Conservation (phyloP, 176 grass and related monocot genomes). For the bread wheat (Triticum aestivum) region DNA sequence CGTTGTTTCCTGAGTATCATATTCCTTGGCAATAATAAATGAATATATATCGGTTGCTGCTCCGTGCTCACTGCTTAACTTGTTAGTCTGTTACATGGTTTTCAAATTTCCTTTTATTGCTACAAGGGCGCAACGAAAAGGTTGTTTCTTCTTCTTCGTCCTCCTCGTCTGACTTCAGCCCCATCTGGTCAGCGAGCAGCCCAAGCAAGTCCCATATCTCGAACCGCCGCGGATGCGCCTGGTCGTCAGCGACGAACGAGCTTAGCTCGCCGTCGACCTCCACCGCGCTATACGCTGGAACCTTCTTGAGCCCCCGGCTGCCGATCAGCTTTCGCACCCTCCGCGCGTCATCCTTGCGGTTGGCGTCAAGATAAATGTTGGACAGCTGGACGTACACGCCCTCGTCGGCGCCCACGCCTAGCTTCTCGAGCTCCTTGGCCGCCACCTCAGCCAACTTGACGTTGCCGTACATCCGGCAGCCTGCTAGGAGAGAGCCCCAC, state of each 20-base stretch:
- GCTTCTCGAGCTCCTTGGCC: constrained; percentile 45
- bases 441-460: constrained; percentile 71
- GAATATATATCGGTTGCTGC: too few species aligned
- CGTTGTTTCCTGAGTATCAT: too few species aligned
- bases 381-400: constrained; percentile 77
- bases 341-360: constrained; percentile 65
- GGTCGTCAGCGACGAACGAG: constrained; percentile 74
- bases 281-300: constrained; percentile 48
- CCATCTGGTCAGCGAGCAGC: constrained; percentile 63
- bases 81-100: not conserved
- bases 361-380: constrained; percentile 72
- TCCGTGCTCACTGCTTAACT: too few species aligned
- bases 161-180: constrained; percentile 5
- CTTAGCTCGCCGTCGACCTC: constrained; percentile 53
- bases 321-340: constrained; percentile 65
- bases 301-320: constrained; percentile 60
- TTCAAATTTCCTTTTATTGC: not conserved
- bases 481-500: constrained; percentile 68
- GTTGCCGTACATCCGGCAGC: constrained; percentile 61
- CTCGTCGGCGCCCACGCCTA: constrained; percentile 53
- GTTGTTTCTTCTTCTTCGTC: constrained; percentile 19
- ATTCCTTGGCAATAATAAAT: too few species aligned
- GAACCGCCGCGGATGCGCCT: constrained; percentile 40
- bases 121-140: not conserved
- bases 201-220: constrained; percentile 67